Evolutionary conservation across 2,329 filamentous ascomycete species (phyloP).

Genomic region (Fusarium marasasianum): DNA sequence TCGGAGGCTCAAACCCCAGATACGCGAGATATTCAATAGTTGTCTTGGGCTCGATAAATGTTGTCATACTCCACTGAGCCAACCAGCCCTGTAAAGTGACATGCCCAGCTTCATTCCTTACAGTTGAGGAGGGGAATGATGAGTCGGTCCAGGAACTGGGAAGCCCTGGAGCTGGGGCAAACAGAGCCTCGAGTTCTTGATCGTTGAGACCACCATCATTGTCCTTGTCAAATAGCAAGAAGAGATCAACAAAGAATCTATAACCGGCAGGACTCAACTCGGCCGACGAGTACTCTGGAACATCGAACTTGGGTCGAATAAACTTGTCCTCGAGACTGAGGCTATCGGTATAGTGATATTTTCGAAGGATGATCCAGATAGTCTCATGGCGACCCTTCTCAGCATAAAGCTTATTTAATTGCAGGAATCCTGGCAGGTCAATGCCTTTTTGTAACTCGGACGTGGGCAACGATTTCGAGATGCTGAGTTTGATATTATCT

Average conservation of each 20-base stretch:
- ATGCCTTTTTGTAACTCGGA: slow-evolving; percentile 76
- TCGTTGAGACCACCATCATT: slow-evolving; percentile 95
- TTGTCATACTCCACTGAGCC: slow-evolving; percentile 99
- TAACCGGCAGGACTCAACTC: slow-evolving; percentile 95
- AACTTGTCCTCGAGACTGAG: slow-evolving; percentile 91
- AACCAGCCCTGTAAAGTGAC: slow-evolving; percentile 98
- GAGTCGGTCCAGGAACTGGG: slow-evolving; percentile 88
- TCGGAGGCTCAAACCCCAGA: slow-evolving; percentile 87
- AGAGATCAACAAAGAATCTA: slow-evolving; percentile 96
- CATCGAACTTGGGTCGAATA: slow-evolving; percentile 91
- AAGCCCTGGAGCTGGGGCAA: slow-evolving; percentile 90
- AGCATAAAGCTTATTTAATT: slow-evolving; percentile 94
- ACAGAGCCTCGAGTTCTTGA: slow-evolving; percentile 83
- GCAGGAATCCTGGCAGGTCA: slow-evolving; percentile 82
- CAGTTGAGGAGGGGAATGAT: slow-evolving; percentile 91
- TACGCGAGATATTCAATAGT: slow-evolving; percentile 97
- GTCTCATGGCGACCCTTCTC: slow-evolving; percentile 98
- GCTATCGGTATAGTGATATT: slow-evolving; percentile 96
- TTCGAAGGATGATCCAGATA: slow-evolving; percentile 95
- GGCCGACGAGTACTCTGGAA: slow-evolving; percentile 89
- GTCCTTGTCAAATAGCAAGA: slow-evolving; percentile 94
- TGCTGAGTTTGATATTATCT: slow-evolving; percentile 88
- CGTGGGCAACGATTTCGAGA: slow-evolving; percentile 73
- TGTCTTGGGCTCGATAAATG: slow-evolving; percentile 93
- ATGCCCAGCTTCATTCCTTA: slow-evolving; percentile 92